Base-by-base conservation (phyloP, 371 early-diverging fungal species). In the Zancudomyces culisetae region DNA sequence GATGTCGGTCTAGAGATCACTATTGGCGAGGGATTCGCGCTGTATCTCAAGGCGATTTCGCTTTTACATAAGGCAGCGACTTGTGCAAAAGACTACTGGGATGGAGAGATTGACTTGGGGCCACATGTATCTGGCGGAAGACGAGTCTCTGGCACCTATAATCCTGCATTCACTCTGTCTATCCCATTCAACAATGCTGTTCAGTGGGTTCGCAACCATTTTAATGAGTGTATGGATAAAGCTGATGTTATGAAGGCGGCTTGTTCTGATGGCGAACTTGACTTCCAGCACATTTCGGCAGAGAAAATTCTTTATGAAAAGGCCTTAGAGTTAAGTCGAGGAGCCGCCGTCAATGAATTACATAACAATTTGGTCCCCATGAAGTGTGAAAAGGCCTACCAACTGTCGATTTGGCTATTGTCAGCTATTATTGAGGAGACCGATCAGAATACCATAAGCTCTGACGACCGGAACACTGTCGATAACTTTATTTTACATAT, bases 131-230 rank as follows among this genome's bases (percentile, higher is more conserved):
- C 35, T 15, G 35, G 35, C 15, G 35, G 35, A 35, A 35, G 35
- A 15, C 10, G 15, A 10, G 15, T 10, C 10, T 10, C 35, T 10
- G 6, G 10, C 6, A 35, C 35, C 35, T 59, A 28, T 3, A 22
- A 3, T n/a, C 55, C 55, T 12, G 28, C 45, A 6, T 15, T 4
- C 45, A 45, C 45, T 24, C 28, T 45, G 45, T 24, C 27, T 6
- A 51, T 27, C 19, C 60, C 70, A 1, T 56, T 57, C 30, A 68
- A 65, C 27, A 27, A 46, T 10, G 77, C 76, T 0, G 87, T 87
- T 1, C 85, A 84, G 54, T 90, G 91, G 91, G 81, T 90, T 60
- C 76, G 86, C 19, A 80, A 77, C 40, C 73, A 79, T 46, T 88
- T 85, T 59, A 90, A 90, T 58, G 85, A 81, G 49, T 86, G 88